phyloP scores from a whole-genome alignment of 108 stramenopile species.

The Nitzschia sp. region DNA sequence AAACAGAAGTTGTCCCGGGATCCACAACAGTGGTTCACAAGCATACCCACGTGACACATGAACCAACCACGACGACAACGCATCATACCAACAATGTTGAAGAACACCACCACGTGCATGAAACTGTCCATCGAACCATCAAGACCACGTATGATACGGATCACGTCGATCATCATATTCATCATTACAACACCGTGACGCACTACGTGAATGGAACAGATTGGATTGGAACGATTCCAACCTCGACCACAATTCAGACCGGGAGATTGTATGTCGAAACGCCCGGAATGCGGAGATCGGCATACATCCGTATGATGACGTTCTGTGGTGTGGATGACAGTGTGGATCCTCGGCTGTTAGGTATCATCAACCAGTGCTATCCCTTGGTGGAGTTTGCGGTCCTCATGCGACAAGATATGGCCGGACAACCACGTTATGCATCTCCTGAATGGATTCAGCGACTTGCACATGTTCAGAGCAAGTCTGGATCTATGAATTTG shows the following conservation, averaged over 20 bases:
- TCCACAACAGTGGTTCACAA: not conserved
- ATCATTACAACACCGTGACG: not conserved
- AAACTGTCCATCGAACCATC: constrained; percentile 7
- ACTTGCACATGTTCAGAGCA: constrained; percentile 28
- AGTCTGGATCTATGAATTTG: constrained; percentile 44
- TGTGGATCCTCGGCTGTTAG: constrained; percentile 65
- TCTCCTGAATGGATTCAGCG: constrained; percentile 64
- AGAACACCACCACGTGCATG: not conserved
- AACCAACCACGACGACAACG: not conserved
- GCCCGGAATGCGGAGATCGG: constrained; percentile 9
- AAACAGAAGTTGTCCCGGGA: not conserved
- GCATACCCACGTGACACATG: not conserved
- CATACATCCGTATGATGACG: constrained; percentile 54
- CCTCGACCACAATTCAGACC: not conserved
- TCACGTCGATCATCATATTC: constrained; percentile 1
- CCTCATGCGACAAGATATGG: constrained; percentile 85
- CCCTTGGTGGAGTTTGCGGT: constrained; percentile 86
- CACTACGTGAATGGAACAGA: not conserved
- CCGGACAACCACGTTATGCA: constrained; percentile 79
- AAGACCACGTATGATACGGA: constrained; percentile 9
- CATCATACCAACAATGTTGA: not conserved
- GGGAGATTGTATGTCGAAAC: constrained; percentile 2
- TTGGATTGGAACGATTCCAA: constrained; percentile 11
- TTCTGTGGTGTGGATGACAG: constrained; percentile 89
- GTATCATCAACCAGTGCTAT: constrained; percentile 49